These are phyloP conservation scores for Terfezia claveryi DNA, from an alignment of 495 filamentous ascomycete species.

Conservation along the genomic window DNA sequence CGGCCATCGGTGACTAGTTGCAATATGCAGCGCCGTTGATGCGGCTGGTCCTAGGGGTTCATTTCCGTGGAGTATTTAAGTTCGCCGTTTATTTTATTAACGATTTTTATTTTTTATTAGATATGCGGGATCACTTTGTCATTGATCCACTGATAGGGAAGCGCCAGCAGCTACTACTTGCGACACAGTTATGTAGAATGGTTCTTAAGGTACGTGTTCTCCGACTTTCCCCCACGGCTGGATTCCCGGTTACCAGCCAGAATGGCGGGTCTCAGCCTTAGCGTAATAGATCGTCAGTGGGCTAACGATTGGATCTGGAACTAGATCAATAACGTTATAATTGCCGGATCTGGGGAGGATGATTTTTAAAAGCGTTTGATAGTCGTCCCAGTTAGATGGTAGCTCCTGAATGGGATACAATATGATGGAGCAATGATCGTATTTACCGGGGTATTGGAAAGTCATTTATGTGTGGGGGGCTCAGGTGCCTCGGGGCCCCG, in stretches of 20 bases:
- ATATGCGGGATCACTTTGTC: conserved; percentile 93
- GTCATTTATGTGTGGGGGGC: too few species aligned
- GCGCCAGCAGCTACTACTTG: conserved; percentile 82
- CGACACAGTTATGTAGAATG: conserved; percentile 96
- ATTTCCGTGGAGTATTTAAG: too few species aligned
- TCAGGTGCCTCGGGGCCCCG: too few species aligned
- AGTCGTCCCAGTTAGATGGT: too few species aligned
- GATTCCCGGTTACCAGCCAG: conserved; percentile 5
- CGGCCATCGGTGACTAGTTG: not conserved
- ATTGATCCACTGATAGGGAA: conserved; percentile 97
- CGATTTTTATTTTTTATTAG: conserved; percentile 20
- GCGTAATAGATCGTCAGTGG: too few species aligned
- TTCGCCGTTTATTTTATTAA: conserved; percentile 3
- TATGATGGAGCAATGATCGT: too few species aligned
- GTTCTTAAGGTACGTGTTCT: conserved; percentile 65
- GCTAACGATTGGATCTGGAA: not conserved
- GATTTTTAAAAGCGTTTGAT: conserved; percentile 44
- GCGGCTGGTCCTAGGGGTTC: too few species aligned
- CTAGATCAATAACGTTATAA: conserved; percentile 53
- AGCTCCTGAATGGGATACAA: too few species aligned
- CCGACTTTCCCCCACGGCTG: too few species aligned
- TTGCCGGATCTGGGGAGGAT: conserved; percentile 73
- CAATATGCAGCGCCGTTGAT: not conserved
- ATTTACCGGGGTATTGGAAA: too few species aligned
- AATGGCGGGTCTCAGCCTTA: conserved; percentile 28